Evolutionary conservation across 371 early-diverging fungal genomes (phyloP).

Genomic region (Saksenaea vasiformis): DNA sequence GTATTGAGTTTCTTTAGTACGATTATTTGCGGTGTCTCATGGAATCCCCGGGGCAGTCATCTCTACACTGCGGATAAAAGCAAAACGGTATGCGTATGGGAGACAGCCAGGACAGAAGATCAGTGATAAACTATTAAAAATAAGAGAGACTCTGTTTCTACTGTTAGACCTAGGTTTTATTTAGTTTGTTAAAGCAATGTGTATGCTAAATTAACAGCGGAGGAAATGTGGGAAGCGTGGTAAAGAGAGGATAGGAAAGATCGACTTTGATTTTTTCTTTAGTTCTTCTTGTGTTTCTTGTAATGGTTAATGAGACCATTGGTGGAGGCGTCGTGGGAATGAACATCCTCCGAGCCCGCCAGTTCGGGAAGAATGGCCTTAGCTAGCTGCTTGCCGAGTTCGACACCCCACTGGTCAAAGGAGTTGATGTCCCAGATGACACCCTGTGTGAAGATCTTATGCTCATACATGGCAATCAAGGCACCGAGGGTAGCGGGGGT

Average conservation of each 20-base stretch:
- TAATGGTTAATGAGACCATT: constrained; percentile 93
- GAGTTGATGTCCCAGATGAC: constrained; percentile 98
- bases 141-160: neutral
- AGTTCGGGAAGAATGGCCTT: constrained; percentile 94
- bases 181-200: neutral
- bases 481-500: constrained; percentile 95
- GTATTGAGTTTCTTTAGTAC: constrained; percentile 29
- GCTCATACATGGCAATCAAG: constrained; percentile 98
- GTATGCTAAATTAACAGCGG: neutral
- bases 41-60: constrained; percentile 60
- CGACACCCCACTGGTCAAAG: constrained; percentile 99
- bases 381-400: constrained; percentile 98
- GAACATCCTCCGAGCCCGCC: constrained; percentile 52
- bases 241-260: neutral
- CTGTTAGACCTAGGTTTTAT: neutral
- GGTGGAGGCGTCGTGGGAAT: constrained; percentile 87
- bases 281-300: constrained; percentile 59
- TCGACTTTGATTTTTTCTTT: neutral
- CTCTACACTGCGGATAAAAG: constrained; percentile 78
- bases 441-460: constrained; percentile 99
- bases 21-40: constrained; percentile 62
- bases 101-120: constrained; percentile 23
- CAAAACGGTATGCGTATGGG: constrained; percentile 67
- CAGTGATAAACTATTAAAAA: neutral
- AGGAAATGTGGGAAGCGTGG: too few relatives aligned